These are phyloP conservation scores for Aspergillus uvarum DNA, from an alignment of 2,329 filamentous ascomycete genomes.

Conservation along the genomic window DNA sequence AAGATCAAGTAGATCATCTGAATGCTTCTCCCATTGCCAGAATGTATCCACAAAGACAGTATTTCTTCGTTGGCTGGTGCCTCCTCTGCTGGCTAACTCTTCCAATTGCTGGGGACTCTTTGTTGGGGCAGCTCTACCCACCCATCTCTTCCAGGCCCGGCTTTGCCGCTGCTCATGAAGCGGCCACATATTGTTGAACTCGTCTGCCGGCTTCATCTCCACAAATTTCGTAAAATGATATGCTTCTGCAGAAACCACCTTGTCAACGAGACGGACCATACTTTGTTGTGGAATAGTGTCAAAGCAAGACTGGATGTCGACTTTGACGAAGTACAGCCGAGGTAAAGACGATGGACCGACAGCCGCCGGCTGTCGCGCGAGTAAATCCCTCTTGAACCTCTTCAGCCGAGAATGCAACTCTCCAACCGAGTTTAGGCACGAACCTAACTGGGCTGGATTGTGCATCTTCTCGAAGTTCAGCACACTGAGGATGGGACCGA, in stretches of 20 bases:
- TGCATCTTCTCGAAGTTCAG: constrained; percentile 71
- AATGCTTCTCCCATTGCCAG: constrained; percentile 57
- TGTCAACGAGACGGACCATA: constrained; percentile 65
- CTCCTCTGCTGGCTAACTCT: constrained; percentile 41
- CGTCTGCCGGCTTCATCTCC: constrained; percentile 60
- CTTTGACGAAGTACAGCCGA: constrained; percentile 83
- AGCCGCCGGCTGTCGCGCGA: constrained; percentile 12
- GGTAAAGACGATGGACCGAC: constrained; percentile 14
- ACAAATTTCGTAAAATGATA: constrained; percentile 76
- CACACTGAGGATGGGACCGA: constrained; percentile 72
- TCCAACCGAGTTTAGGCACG: constrained; percentile 75
- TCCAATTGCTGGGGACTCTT: constrained; percentile 48
- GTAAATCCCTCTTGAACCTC: constrained; percentile 56
- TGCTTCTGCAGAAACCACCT: constrained; percentile 54
- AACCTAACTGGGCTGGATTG: constrained; percentile 65
- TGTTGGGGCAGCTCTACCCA: constrained; percentile 50
- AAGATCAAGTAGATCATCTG: constrained; percentile 64
- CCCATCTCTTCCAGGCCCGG: constrained; percentile 49
- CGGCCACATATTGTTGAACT: constrained; percentile 23
- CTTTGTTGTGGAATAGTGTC: constrained; percentile 87
- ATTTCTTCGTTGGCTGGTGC: constrained; percentile 53
- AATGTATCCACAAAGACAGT: constrained; percentile 76
- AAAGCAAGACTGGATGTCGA: constrained; percentile 89
- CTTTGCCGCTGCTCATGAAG: constrained; percentile 12
- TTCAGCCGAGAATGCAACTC: constrained; percentile 76